Base-by-base conservation (phyloP, 441 rosid species). In the Populus tomentosa region DNA sequence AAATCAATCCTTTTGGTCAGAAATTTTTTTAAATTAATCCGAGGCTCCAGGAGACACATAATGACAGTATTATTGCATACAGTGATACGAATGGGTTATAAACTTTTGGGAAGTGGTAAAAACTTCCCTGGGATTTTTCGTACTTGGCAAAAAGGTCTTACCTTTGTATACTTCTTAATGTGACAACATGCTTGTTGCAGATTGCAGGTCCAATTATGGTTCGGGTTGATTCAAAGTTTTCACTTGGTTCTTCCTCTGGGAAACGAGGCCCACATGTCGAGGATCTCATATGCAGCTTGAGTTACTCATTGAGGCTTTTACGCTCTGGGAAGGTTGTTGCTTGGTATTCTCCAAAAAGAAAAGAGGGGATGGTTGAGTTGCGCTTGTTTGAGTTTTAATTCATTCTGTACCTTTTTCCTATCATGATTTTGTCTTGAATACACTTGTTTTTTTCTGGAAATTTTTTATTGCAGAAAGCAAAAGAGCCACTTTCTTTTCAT, bases 321-420 rank as follows among this genome's bases (percentile, higher is more conserved):
- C 84, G 77, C 16, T 91, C 95, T 6, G 97, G 97, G 33, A 94
- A 90, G 73, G 85, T 92, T 23, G 98, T 89, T 63, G 94, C 98
- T 70, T 90, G 98, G 98, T 93, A 91, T 82, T 94, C 98, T 64
- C 92, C 95, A 4, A 94, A 86, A 78, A 85, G 97, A 75, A 90
- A 89, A 76, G 98, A 94, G 83, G 93, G 97, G 69, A 94, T 92
- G 97, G n/a, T 92, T 21, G 98, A 94, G 84, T 78, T 92, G 68
- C 88, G 92, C 69, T 30, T 92, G 68, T 90, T 80, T 30, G 97
- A 94, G 87, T 91, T 92, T 80, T 92, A 83, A 82, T 50, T 74
- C 46, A 53, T 2, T 30, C 50, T 73, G 40, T 13, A 10, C 68
- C 13, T 50, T 20, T 0, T 4, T 66, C 13, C 1, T 1, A 16